These are phyloP conservation scores for Puccinia triticina DNA, from an alignment of 1,284 basidiomycete genomes.

Conservation along the genomic window DNA sequence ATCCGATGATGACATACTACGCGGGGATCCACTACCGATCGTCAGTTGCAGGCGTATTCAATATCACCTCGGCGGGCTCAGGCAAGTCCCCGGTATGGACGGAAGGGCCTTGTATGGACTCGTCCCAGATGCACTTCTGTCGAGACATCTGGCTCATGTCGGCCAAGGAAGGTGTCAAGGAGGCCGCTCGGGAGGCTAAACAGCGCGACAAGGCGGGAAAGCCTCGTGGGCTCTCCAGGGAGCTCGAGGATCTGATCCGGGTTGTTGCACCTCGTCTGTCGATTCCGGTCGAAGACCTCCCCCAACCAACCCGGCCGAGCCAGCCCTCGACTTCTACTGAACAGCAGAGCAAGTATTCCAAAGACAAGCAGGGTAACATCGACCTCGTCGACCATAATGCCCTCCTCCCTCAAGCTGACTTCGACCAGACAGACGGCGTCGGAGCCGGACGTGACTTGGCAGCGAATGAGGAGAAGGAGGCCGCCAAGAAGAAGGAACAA, in stretches of 20 bases:
- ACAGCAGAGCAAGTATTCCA: neutral
- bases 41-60: constrained; percentile 65
- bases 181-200: constrained; percentile 55
- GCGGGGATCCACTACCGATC: constrained; percentile 79
- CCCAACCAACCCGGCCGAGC: neutral
- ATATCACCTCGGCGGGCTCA: constrained; percentile 70
- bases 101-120: constrained; percentile 85
- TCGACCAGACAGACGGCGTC: constrained; percentile 48
- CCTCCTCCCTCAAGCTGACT: constrained; percentile 48
- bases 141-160: constrained; percentile 85
- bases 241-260: constrained; percentile 61
- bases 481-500: constrained; percentile 40
- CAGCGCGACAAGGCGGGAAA: constrained; percentile 53
- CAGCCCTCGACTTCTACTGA: neutral
- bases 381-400: constrained; percentile 46
- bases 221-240: constrained; percentile 52
- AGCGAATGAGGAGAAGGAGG: constrained; percentile 44
- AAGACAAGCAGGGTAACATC: constrained; percentile 37
- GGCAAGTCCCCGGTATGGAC: constrained; percentile 62
- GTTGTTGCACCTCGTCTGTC: constrained; percentile 53
- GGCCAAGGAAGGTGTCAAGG: constrained; percentile 71
- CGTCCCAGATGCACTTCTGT: constrained; percentile 92
- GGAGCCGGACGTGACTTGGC: constrained; percentile 43
- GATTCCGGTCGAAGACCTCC: constrained; percentile 23
- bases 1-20: constrained; percentile 90